These are phyloP conservation scores for Laguncularia racemosa DNA, from an alignment of 345 rosid species.

Conservation along the genomic window DNA sequence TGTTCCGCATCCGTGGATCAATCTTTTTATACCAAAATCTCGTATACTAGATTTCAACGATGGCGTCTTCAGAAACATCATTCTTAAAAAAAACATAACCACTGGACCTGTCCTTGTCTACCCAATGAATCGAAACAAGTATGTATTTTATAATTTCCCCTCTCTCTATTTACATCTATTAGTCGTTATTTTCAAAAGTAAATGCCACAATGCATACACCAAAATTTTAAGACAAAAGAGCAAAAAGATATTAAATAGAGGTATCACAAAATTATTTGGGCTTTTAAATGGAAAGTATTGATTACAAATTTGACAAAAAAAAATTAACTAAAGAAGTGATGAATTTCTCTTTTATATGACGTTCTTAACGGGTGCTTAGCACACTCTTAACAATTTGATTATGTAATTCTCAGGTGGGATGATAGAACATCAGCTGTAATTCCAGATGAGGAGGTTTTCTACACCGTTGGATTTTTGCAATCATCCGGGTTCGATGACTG, in stretches of 20 bases:
- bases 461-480: conserved; percentile 70
- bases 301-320: too few species aligned
- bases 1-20: conserved; percentile 98
- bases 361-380: too few species aligned
- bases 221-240: too few species aligned
- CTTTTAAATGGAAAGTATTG: too few species aligned
- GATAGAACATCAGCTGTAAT: conserved; percentile 52
- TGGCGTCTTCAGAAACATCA: conserved; percentile 55
- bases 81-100: conserved; percentile 59
- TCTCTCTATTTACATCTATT: not conserved
- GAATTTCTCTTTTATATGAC: too few species aligned
- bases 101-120: conserved; percentile 65
- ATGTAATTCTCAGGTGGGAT: conserved; percentile 59
- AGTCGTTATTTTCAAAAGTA: not conserved
- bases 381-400: too few species aligned
- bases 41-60: conserved; percentile 48
- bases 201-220: too few species aligned
- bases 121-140: conserved; percentile 79
- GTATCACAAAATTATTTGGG: too few species aligned
- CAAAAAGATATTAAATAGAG: too few species aligned
- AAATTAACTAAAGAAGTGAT: too few species aligned
- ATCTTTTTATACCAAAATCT: conserved; percentile 73
- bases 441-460: conserved; percentile 77
- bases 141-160: conserved; percentile 5
- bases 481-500: conserved; percentile 54